Evolutionary conservation across 2,329 filamentous ascomycete species (phyloP).

Genomic region (Sclerotinia borealis): DNA sequence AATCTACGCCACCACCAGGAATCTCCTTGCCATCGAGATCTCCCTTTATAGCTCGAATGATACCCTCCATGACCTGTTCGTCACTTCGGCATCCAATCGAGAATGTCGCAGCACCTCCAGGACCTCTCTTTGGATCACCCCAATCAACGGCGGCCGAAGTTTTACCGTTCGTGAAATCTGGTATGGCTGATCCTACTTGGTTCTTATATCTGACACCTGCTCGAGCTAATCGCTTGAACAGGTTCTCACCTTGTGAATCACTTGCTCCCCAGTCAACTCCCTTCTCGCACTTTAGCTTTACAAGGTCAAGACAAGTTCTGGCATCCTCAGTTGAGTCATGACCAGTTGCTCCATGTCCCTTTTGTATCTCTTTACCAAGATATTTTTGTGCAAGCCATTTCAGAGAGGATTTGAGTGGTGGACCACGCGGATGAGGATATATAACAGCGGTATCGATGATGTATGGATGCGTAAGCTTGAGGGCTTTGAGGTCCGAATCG

Average conservation of each 20-base stretch:
- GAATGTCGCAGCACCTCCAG: constrained; percentile 50
- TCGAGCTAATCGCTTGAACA: constrained; percentile 75
- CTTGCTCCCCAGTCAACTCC: constrained; percentile 79
- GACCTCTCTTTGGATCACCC: constrained; percentile 66
- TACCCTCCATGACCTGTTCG: constrained; percentile 48
- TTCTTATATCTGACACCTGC: constrained; percentile 56
- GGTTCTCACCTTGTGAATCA: constrained; percentile 74
- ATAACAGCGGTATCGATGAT: constrained; percentile 87
- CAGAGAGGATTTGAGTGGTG: constrained; percentile 82
- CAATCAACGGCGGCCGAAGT: constrained; percentile 79
- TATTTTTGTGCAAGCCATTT: constrained; percentile 88
- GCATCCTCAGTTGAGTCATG: constrained; percentile 95
- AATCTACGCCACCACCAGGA: constrained; percentile 55
- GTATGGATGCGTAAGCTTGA: constrained; percentile 85
- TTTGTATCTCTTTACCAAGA: constrained; percentile 81
- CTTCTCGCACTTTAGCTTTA: constrained; percentile 94
- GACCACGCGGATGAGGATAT: constrained; percentile 84
- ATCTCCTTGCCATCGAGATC: constrained; percentile 53
- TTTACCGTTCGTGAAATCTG: constrained; percentile 47
- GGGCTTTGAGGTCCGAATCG: constrained; percentile 75
- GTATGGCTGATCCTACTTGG: constrained; percentile 53
- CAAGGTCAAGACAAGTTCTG: constrained; percentile 80
- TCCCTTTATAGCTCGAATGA: constrained; percentile 54
- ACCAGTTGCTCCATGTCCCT: constrained; percentile 51
- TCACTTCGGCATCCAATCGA: constrained; percentile 53